A percentile compares a stretch with the other conserved stretches of the same genome.
These are phyloP conservation scores for Henningerozyma blattae DNA, from an alignment of 805 yeast genomes.

Conservation along the genomic window DNA sequence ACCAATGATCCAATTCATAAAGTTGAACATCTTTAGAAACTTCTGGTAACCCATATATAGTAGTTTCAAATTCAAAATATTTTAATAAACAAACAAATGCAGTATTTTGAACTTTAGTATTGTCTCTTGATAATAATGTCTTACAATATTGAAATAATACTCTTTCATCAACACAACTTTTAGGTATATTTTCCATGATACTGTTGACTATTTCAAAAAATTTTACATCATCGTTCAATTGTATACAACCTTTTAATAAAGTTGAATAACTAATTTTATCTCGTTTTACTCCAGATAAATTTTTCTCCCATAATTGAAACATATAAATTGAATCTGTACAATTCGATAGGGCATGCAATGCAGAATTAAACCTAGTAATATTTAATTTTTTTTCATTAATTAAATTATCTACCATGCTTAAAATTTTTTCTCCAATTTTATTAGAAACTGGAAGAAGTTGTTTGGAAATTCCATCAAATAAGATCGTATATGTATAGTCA, in stretches of 20 bases:
- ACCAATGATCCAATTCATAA: constrained; percentile 11
- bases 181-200: constrained; percentile 11
- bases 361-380: constrained; percentile 34
- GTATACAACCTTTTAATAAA: constrained; percentile 13
- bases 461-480: constrained; percentile 35
- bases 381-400: constrained; percentile 24
- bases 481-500: constrained; percentile 34
- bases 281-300: constrained; percentile 7
- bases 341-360: constrained; percentile 32
- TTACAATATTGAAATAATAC: constrained; percentile 16
- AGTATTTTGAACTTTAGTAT: constrained; percentile 1
- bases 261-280: constrained; percentile 17
- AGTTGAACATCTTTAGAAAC: not conserved
- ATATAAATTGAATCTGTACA: constrained; percentile 29
- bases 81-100: constrained; percentile 7
- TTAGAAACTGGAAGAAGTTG: constrained; percentile 20
- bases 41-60: not conserved
- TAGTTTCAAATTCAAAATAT: constrained; percentile 8
- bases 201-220: constrained; percentile 11
- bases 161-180: constrained; percentile 11
- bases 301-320: constrained; percentile 27
- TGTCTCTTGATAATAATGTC: constrained; percentile 8
- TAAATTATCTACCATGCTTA: constrained; percentile 22
- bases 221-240: constrained; percentile 8
- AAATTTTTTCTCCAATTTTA: constrained; percentile 26